Base-by-base conservation (phyloP, 805 yeast species). In the Candida jianshihensis region DNA sequence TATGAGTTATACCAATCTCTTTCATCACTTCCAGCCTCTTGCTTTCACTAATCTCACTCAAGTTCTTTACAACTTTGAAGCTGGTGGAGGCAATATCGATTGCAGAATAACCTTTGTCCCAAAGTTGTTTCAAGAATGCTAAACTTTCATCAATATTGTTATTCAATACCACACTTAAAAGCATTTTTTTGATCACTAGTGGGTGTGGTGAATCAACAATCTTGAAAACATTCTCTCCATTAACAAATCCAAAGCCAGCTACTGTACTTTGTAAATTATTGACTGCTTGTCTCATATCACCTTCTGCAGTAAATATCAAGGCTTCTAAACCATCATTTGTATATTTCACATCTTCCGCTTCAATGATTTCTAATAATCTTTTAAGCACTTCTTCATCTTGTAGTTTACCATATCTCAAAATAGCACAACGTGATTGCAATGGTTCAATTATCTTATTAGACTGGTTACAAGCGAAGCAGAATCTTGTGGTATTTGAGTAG, bases 151-250 rank as follows among this genome's bases (percentile, higher is more conserved):
- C 94, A 21, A 87, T 70, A 14, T 71, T 62, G 14, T 66, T 58
- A 16, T 52, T 51, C 12, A 46, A 47, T 4, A 70, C 64, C 1
- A 71, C 67, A 25, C 65, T 59, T 34, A 83, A 57, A 27, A 84
- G 61, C 78, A 83, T 79, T 48, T 77, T 77, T 47, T 76, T 76
- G 26, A 92, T 81, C 5, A 85, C 78, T 34, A 88, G 59, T 0
- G 98, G 98, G 61, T 92, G 97, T 3, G 98, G 98, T 36, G 88
- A 82, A 57, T 92, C 98, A 3, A 92, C 97, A 40, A 92, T 85
- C 56, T 83, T 86, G 70, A 88, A 92, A 14, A 92, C 98, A 51
- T 89, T 90, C 28, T 84, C 87, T 32, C 87, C 87, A 52, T 78
- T 84, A n/a, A 92, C 96, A 37, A 84, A 70, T 4, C 83, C 89